Conservation (phyloP, 331 rosid genomes). For the Rosa hybrid region DNA sequence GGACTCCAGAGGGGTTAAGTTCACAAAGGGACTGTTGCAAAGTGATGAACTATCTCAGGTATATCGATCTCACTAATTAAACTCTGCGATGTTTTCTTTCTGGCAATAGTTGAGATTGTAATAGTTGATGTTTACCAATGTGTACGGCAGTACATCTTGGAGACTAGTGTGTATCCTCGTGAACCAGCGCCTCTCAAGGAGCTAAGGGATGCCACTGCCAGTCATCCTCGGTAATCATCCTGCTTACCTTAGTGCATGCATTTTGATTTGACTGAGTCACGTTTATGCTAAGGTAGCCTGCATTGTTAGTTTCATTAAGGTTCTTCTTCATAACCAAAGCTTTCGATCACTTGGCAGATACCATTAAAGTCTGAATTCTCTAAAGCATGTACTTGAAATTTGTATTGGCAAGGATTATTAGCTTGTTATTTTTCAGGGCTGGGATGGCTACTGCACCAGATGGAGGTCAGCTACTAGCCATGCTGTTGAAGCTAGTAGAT, state of each 20-base stretch:
- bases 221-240: conserved; percentile 24
- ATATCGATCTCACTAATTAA: not conserved
- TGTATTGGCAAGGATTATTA: not conserved
- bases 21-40: not conserved
- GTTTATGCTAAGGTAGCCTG: not conserved
- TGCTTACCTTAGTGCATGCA: not conserved
- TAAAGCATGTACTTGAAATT: too few relatives aligned
- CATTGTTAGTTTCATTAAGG: not conserved
- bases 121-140: not conserved
- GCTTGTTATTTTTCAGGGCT: conserved; percentile 30
- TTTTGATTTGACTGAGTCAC: not conserved
- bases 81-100: not conserved
- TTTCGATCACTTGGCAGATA: too few relatives aligned
- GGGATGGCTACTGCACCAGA: conserved; percentile 44
- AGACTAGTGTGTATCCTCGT: conserved; percentile 53
- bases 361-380: too few relatives aligned
- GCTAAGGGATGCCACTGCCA: conserved; percentile 37
- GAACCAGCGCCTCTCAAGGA: conserved; percentile 52
- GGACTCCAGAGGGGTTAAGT: not conserved
- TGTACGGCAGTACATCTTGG: conserved; percentile 50
- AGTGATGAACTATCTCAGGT: not conserved
- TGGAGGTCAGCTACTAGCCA: conserved; percentile 46
- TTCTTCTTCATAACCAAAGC: too few relatives aligned
- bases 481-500: conserved; percentile 46
- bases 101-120: not conserved